Conservation (phyloP, 805 yeast species). For the Kuraishia cidri region DNA sequence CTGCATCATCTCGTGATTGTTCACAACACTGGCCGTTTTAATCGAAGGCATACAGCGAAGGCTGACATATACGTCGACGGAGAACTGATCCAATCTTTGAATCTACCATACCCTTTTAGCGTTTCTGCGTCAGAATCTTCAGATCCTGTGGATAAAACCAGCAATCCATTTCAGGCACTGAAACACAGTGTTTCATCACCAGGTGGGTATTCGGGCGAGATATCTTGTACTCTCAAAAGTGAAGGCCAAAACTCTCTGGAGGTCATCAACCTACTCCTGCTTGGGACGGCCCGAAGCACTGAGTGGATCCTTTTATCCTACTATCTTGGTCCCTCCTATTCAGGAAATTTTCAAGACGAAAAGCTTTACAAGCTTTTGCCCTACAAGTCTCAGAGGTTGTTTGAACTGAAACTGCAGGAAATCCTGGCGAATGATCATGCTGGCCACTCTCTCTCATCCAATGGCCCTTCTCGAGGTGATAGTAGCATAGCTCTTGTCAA, state of each 20-base stretch:
- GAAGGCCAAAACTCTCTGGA: conserved; percentile 22
- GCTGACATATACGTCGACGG: conserved; percentile 41
- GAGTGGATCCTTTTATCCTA: conserved; percentile 46
- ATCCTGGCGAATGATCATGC: too few species aligned
- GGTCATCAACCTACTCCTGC: conserved; percentile 26
- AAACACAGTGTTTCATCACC: too few species aligned
- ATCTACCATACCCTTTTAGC: conserved; percentile 7
- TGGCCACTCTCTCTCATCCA: too few species aligned
- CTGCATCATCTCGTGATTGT: too few species aligned
- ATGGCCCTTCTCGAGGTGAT: too few species aligned
- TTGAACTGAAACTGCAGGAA: conserved; percentile 2
- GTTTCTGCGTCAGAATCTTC: neutral
- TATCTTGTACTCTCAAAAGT: too few species aligned
- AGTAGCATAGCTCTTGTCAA: too few species aligned
- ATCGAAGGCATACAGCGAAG: conserved; percentile 19
- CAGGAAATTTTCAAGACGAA: conserved; percentile 30
- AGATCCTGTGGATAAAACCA: too few species aligned
- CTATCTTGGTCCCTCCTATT: conserved; percentile 40
- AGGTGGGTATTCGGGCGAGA: too few species aligned
- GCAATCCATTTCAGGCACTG: too few species aligned
- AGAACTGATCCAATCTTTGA: conserved; percentile 25
- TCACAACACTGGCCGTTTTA: too few species aligned
- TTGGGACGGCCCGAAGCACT: conserved; percentile 17
- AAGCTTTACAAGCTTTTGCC: conserved; percentile 29
- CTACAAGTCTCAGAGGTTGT: conserved; percentile 12